These are phyloP conservation scores for Petunia hybrid DNA, from an alignment of 305 asterid species.

Conservation along the genomic window DNA sequence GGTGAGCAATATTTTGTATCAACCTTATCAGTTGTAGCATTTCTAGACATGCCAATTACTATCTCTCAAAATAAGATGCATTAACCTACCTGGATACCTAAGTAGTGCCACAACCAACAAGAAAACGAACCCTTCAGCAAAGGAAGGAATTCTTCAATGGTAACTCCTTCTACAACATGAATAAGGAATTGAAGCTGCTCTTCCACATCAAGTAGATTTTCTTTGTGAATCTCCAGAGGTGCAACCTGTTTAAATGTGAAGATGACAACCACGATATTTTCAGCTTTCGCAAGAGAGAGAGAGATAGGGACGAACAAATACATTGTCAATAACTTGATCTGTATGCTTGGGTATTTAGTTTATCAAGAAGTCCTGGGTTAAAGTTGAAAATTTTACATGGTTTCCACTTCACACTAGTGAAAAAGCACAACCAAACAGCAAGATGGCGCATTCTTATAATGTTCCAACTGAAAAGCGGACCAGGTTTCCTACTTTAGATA, in stretches of 20 bases:
- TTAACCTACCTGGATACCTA: constrained; percentile 82
- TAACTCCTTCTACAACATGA: constrained; percentile 74
- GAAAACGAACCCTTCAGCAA: constrained; percentile 77
- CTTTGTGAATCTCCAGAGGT: constrained; percentile 89
- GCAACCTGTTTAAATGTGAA: constrained; percentile 70
- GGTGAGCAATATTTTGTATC: neutral
- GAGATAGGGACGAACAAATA: neutral
- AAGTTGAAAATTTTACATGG: constrained; percentile 7
- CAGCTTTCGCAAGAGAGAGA: constrained; percentile 16
- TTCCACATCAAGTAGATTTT: constrained; percentile 79
- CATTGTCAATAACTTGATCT: constrained; percentile 9
- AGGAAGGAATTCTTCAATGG: constrained; percentile 60
- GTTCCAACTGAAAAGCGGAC: constrained; percentile 8
- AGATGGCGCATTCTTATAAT: neutral
- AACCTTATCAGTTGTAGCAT: constrained; percentile 19
- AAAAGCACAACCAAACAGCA: constrained; percentile 1
- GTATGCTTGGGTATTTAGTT: constrained; percentile 1
- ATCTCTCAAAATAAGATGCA: constrained; percentile 15
- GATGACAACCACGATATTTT: constrained; percentile 29
- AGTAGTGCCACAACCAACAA: constrained; percentile 85
- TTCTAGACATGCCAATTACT: neutral
- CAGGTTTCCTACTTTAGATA: constrained; percentile 2
- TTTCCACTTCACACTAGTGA: constrained; percentile 8
- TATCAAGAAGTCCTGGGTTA: constrained; percentile 14
- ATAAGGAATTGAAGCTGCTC: constrained; percentile 85